phyloP scores from a whole-genome alignment of 495 filamentous ascomycete genomes.

The Trichoderma gamsii region DNA sequence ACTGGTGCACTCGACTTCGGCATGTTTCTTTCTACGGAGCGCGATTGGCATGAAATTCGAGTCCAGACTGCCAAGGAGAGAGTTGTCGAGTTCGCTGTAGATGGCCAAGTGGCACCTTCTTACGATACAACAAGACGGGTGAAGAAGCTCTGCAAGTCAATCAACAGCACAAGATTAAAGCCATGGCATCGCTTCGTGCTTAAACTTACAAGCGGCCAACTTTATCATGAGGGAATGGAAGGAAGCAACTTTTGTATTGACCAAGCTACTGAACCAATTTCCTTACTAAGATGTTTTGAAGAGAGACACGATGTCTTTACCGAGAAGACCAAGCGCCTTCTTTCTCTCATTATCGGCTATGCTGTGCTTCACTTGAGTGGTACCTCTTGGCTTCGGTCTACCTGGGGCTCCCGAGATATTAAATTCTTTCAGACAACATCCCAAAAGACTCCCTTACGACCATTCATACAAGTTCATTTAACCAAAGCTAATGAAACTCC shows the following conservation, averaged over 20 bases:
- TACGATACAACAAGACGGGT: background rate
- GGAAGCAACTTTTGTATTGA: background rate
- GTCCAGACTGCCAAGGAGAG: background rate
- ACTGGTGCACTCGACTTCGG: background rate
- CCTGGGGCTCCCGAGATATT: background rate
- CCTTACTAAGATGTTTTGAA: background rate
- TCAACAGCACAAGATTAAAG: background rate
- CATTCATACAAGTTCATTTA: background rate
- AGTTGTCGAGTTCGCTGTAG: background rate
- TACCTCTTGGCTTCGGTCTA: background rate
- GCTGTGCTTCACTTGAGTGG: background rate
- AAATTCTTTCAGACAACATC: background rate
- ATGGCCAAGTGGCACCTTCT: background rate
- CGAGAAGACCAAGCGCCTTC: background rate
- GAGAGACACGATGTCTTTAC: background rate
- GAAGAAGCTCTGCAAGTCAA: background rate
- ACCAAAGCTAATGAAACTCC: background rate
- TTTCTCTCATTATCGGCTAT: background rate
- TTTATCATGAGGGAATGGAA: background rate
- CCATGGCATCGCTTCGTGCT: background rate
- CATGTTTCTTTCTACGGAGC: background rate
- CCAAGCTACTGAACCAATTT: background rate
- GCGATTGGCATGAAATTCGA: background rate
- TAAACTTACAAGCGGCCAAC: background rate
- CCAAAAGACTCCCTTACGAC: background rate